Evolutionary conservation across 169 alveolate genomes (phyloP), one percentile per base, ranked within the genome.

Genomic region (Neospora caninum): DNA sequence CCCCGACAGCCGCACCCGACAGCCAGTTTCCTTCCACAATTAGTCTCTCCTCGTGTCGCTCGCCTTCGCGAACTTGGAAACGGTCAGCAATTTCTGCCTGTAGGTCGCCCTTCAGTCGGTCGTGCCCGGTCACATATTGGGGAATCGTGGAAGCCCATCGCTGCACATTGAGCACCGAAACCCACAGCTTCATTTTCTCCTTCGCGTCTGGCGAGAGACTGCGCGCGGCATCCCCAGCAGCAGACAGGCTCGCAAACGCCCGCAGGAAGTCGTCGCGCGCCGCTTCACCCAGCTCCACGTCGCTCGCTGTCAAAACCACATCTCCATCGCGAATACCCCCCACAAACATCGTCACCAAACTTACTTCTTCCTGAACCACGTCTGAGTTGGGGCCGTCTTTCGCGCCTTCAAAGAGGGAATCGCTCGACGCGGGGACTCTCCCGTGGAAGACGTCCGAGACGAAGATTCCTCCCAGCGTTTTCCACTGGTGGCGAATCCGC

Each of bases 1-100:
- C 92, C n/a, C 94, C 94, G 27, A 92, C 94, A 4, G 94, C 94
- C 31, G 88, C 80, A 0, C 92, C 94, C n/a, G 92, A 83, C 27
- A 92, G 80, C 94, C 94, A 92, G 58, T 53, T 80, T 31, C 94
- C 94, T 54, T 92, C 94, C 38, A 92, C 67, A 25, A 82, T 41
- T 9, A 82, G 67, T 34, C 45, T 34, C 43, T 34, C 84, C 45
- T 36, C n/a, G 36, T 64, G 29, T 20, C 78, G 34, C 78, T 49
- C 58, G 58, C 58, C 6, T 49, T 49, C 58, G 18, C 58, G 58
- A 13, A 1, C 58, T 22, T 22, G 58, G 18, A 49, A 49, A 0
- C 9, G 58, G 27, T 49, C 87, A 27, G 87, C 87, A 34, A 58
- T 29, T 22, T 58, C 58, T 45, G 54, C 86, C 92, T 64, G 49